Base-by-base conservation (phyloP, 1,284 basidiomycete species). In the Chalciporus sp. region DNA sequence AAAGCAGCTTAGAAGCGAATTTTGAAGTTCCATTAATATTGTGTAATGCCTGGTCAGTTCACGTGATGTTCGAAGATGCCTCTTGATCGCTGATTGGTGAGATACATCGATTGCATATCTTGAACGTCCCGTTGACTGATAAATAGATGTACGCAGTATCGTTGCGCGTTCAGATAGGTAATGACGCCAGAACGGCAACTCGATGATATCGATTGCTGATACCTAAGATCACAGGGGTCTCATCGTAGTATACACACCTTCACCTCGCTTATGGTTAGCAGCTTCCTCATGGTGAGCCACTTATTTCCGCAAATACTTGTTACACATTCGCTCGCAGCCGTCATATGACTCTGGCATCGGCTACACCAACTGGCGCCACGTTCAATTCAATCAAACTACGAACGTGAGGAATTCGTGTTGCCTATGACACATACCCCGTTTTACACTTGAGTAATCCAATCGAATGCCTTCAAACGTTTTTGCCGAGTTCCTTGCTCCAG, bases 281-380 rank as follows among this genome's bases (percentile, higher is more conserved):
- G 16, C n/a, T n/a, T 17, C 35, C 31, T 12, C 9, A 16, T 7
- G 31, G 31, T 1, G 31, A 33, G 31, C 31, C 31, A 33, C 31
- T 16, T 33, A 33, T 33, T 33, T 33, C 31, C 31, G 31, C 31
- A 3, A 6, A 33, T 33, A 14, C 14, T 14, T 5, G 12, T 12
- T 16, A 4, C 31, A 11, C 10, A 10, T 31, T 31, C 29, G 29
- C 6, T 23, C 23, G 23, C 12, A 33, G 12, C 4, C 12, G 12
- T 42, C 41, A 37, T 26, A 20, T 19, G 23, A n/a, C 56, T 57
- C 47, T 17, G 60, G 57, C 56, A 47, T 66, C 62, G 64, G 49
- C 44, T 62, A 49, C 31, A 14, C 14, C 3, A 33, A 12, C 31
- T 33, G 37, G 23, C 23, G 2, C 23, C 39, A 31, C 20, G 8